Conservation (phyloP, 352 stramenopile genomes). For the Pythium guiyangense region DNA sequence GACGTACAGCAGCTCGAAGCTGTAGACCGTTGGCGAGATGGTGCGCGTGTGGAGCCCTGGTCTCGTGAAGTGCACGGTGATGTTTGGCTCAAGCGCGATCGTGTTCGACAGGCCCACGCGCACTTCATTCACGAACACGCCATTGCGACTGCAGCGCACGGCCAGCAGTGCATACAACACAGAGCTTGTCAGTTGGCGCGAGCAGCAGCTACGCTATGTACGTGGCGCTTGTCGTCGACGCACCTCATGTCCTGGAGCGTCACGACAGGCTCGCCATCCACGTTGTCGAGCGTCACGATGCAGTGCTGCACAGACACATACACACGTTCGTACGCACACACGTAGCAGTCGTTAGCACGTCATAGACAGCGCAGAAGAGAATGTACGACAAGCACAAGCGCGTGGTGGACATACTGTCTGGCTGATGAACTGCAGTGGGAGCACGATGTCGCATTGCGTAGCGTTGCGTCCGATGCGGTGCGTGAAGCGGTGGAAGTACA, state of each 20-base stretch:
- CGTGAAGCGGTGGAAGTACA: conserved; percentile 42
- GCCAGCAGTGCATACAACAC: conserved; percentile 23
- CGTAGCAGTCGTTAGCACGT: neutral
- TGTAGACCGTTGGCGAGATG: conserved; percentile 44
- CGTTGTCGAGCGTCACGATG: conserved; percentile 31
- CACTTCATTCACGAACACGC: conserved; percentile 66
- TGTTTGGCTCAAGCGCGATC: conserved; percentile 26
- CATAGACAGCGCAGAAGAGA: too few species aligned
- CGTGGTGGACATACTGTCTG: conserved; percentile 28
- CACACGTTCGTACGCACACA: conserved; percentile 7
- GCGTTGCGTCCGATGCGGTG: conserved; percentile 56
- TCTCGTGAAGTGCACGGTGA: conserved; percentile 69
- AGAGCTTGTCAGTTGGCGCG: neutral
- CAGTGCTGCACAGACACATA: conserved; percentile 49
- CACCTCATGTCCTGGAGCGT: conserved; percentile 59
- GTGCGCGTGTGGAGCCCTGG: conserved; percentile 26
- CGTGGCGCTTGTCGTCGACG: neutral
- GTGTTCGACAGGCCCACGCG: conserved; percentile 36
- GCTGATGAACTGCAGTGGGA: conserved; percentile 64
- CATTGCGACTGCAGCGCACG: conserved; percentile 24
- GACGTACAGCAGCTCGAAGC: conserved; percentile 65
- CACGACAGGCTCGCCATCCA: conserved; percentile 22
- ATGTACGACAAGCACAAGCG: neutral
- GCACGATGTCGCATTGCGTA: conserved; percentile 35
- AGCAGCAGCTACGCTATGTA: neutral